Conservation (phyloP, 208 protist genomes). For the Porcisia hertigi region DNA sequence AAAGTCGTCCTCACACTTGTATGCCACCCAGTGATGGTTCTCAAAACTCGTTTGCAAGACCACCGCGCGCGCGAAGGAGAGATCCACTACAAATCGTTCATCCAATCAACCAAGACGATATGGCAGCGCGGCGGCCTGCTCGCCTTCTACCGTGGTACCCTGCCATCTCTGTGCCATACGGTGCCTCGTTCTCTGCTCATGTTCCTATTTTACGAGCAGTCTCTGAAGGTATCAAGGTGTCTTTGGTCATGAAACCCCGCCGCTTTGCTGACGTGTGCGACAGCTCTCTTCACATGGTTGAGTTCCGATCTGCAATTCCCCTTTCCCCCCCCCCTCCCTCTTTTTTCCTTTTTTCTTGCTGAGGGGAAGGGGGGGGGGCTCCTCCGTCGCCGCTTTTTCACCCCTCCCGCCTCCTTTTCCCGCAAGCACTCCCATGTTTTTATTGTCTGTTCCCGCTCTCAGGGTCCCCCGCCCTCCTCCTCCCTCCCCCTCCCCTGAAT, state of each 20-base stretch:
- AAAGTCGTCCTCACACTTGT: slow-evolving; percentile 60
- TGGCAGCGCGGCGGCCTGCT: slow-evolving; percentile 41
- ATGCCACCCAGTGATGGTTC: slow-evolving; percentile 65
- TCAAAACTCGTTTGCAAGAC: slow-evolving; percentile 89
- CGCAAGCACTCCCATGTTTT: background rate
- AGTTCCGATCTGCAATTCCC: too few relatives aligned
- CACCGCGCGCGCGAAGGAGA: slow-evolving; percentile 64
- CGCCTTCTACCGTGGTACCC: slow-evolving; percentile 75
- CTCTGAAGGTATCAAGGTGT: slow-evolving; percentile 35
- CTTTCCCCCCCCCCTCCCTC: background rate
- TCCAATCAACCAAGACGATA: slow-evolving; percentile 50
- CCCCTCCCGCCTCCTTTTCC: background rate
- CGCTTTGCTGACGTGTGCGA: background rate
- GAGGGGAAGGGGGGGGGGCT: too few relatives aligned
- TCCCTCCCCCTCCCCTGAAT: too few relatives aligned
- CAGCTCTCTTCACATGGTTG: background rate
- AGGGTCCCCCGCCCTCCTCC: too few relatives aligned
- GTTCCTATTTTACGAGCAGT: slow-evolving; percentile 86
- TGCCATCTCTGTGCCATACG: slow-evolving; percentile 62
- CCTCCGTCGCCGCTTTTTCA: background rate
- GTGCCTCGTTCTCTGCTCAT: slow-evolving; percentile 74
- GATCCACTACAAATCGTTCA: slow-evolving; percentile 70
- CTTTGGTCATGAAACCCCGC: background rate
- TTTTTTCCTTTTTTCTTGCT: background rate
- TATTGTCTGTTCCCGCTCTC: background rate